Conservation (phyloP, 192 early-diverging fungal species). For the Entomortierella parvispora region DNA sequence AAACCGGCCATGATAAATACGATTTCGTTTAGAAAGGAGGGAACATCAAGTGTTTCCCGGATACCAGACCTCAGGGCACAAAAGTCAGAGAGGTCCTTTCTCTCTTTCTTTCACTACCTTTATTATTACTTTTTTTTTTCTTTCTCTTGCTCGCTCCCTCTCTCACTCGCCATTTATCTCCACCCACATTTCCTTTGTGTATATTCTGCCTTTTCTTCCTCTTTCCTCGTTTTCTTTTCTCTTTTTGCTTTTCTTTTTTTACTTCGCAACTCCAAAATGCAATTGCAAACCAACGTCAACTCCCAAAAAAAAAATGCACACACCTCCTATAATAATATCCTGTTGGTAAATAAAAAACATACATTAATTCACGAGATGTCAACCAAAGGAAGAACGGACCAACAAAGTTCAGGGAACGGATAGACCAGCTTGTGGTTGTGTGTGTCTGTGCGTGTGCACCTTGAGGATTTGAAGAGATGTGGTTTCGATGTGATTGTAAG, state of each 20-base stretch:
- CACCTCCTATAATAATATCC: no score
- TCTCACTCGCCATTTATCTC: constrained; percentile 9
- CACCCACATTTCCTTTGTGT: not conserved
- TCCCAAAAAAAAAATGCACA: not conserved
- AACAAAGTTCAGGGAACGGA: no score
- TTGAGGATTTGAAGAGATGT: no score
- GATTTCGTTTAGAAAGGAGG: not conserved
- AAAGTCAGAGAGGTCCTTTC: no score
- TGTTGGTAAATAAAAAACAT: no score
- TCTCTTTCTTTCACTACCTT: not conserved
- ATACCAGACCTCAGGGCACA: no score
- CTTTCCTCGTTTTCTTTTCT: not conserved
- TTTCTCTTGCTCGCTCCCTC: not conserved
- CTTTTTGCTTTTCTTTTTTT: not conserved
- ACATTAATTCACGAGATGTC: no score
- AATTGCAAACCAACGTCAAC: not conserved
- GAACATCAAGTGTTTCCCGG: not conserved
- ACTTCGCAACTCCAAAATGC: not conserved
- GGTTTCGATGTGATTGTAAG: no score
- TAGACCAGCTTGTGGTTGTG: no score
- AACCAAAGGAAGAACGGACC: no score
- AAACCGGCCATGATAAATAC: constrained; percentile 12
- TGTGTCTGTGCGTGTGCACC: no score
- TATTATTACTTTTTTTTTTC: not conserved
- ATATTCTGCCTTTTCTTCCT: not conserved